Conservation (phyloP, 2,329 filamentous ascomycete genomes). For the Sordariomycetes sp. region DNA sequence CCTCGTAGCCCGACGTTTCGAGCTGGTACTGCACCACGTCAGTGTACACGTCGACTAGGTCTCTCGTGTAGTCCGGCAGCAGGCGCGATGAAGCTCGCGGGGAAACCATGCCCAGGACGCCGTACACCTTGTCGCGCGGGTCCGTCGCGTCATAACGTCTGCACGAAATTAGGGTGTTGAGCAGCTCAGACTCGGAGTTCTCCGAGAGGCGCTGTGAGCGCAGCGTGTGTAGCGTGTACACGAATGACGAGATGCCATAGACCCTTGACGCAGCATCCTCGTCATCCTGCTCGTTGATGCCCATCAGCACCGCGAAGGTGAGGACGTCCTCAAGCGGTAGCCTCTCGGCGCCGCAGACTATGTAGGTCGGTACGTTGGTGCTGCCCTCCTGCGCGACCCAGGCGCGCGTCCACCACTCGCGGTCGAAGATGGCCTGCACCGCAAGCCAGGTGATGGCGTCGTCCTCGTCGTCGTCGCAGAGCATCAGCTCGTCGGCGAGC, state of each 20-base stretch:
- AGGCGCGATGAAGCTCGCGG: background rate
- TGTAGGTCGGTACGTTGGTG: constrained; percentile 6
- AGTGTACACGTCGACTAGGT: constrained; percentile 13
- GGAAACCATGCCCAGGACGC: constrained; percentile 12
- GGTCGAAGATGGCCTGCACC: constrained; percentile 7
- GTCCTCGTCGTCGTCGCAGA: constrained; percentile 7
- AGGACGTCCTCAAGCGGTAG: constrained; percentile 6
- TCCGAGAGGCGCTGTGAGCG: constrained; percentile 5
- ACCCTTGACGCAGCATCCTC: constrained; percentile 9
- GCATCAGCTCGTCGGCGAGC: constrained; percentile 8
- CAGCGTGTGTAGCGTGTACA: constrained; percentile 8
- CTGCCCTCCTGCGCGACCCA: constrained; percentile 8
- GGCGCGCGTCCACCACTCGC: constrained; percentile 9
- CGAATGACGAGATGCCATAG: constrained; percentile 8
- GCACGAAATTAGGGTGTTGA: constrained; percentile 7
- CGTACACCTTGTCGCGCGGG: constrained; percentile 15
- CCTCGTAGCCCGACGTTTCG: constrained; percentile 6
- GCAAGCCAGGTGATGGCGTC: constrained; percentile 6
- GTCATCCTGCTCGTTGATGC: constrained; percentile 7
- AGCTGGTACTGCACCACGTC: constrained; percentile 11
- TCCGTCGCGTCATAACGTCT: constrained; percentile 10
- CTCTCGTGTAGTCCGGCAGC: constrained; percentile 12
- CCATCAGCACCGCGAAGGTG: constrained; percentile 8
- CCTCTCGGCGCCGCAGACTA: constrained; percentile 6
- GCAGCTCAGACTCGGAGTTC: constrained; percentile 4